Evolutionary conservation across 2,329 filamentous ascomycete genomes (phyloP).

Genomic region (Hymenoscyphus fructigenus): DNA sequence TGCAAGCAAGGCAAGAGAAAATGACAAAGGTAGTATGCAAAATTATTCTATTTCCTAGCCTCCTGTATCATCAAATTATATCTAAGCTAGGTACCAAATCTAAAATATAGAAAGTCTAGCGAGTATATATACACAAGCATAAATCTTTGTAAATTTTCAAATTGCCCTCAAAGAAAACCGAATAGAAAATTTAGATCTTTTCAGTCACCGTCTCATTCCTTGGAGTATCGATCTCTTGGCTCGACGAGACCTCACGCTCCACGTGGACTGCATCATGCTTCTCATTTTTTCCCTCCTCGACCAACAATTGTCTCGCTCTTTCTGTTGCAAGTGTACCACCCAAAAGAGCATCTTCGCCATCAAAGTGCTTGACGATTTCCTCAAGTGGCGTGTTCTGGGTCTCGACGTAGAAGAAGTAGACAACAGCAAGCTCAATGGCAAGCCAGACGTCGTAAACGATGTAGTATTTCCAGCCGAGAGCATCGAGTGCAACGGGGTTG

Average conservation of each 20-base stretch:
- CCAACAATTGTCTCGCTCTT: constrained; percentile 22
- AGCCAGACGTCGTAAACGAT: constrained; percentile 43
- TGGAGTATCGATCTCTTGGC: neutral
- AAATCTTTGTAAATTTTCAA: neutral
- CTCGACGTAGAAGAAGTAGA: constrained; percentile 41
- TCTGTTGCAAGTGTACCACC: constrained; percentile 29
- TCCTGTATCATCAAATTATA: neutral
- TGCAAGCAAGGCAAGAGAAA: too few relatives aligned
- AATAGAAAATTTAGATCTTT: neutral
- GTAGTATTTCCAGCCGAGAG: constrained; percentile 45
- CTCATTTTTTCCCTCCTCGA: constrained; percentile 17
- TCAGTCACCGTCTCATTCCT: neutral
- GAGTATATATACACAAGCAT: neutral
- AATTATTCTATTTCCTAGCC: neutral
- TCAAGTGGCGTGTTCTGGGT: constrained; percentile 45
- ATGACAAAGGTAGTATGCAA: neutral
- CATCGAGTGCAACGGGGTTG: constrained; percentile 43
- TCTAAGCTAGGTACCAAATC: neutral
- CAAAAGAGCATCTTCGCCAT: constrained; percentile 42
- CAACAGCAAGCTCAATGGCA: constrained; percentile 28
- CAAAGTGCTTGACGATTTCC: constrained; percentile 46
- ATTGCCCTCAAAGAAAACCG: neutral
- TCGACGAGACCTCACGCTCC: constrained; percentile 1
- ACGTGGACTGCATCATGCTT: neutral
- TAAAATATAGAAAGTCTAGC: neutral